Evolutionary conservation across 371 early-diverging fungal species (phyloP).

Genomic region (Haplosporangium sp.): DNA sequence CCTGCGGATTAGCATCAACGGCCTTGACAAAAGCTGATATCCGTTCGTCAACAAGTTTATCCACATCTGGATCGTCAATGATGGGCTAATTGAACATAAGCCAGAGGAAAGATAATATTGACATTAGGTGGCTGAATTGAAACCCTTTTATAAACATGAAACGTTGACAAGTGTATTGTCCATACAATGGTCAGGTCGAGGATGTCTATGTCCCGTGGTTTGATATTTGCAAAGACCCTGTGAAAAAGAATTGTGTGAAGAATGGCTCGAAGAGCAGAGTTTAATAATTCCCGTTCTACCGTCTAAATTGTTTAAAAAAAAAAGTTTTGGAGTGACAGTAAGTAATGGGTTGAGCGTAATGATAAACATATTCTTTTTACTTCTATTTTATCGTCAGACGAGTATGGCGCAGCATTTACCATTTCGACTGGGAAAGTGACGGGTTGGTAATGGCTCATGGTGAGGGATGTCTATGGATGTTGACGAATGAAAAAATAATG

Average conservation of each 20-base stretch:
- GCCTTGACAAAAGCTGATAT: conserved; percentile 62
- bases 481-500: background rate
- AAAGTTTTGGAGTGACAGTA: background rate
- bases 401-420: conserved; percentile 34
- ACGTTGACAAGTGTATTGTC: background rate
- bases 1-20: conserved; percentile 56
- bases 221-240: conserved; percentile 79
- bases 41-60: conserved; percentile 67
- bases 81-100: conserved; percentile 54
- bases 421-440: conserved; percentile 62
- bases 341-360: background rate
- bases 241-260: conserved; percentile 91
- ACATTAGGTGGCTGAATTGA: background rate
- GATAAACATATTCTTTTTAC: background rate
- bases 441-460: conserved; percentile 51
- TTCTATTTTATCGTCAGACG: background rate
- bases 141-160: background rate
- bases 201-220: conserved; percentile 79
- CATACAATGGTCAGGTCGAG: conserved; percentile 79
- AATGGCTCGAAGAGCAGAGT: conserved; percentile 75
- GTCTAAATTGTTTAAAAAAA: conserved; percentile 39
- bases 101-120: background rate
- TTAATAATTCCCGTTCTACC: conserved; percentile 70
- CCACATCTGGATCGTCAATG: conserved; percentile 63
- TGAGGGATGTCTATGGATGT: background rate